Percentiles rank a stretch among this genome's conserved stretches.
Evolutionary conservation across 2,329 filamentous ascomycete genomes (phyloP).

Genomic region (Diplodia scrobiculata): DNA sequence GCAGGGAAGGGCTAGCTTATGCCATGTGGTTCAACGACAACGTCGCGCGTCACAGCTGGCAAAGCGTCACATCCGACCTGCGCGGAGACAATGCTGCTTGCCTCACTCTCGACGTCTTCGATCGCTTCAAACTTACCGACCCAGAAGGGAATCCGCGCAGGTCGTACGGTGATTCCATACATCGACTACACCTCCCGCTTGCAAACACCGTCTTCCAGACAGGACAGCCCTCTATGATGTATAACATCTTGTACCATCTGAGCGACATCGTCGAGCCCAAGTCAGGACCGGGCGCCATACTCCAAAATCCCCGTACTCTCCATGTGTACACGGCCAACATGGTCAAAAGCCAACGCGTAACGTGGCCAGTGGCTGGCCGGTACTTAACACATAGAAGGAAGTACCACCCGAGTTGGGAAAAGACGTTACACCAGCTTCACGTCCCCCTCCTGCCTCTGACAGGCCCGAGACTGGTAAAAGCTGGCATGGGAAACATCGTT

Average conservation of each 20-base stretch:
- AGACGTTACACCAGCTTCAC: constrained; percentile 29
- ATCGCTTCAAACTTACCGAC: not conserved
- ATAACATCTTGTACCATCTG: constrained; percentile 34
- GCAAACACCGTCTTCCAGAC: constrained; percentile 79
- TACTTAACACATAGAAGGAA: not conserved
- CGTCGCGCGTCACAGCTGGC: not conserved
- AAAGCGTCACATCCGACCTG: too few relatives aligned
- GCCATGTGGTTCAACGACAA: constrained; percentile 20
- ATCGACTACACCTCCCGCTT: constrained; percentile 53
- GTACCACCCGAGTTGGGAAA: not conserved
- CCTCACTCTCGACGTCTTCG: constrained; percentile 1
- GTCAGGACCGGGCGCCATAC: not conserved
- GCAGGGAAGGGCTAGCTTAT: constrained; percentile 43
- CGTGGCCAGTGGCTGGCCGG: not conserved
- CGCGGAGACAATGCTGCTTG: not conserved
- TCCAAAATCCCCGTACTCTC: not conserved
- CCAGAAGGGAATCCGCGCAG: not conserved
- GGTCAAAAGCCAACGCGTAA: not conserved
- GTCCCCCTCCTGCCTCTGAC: constrained; percentile 66
- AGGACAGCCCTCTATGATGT: constrained; percentile 50
- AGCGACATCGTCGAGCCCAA: not conserved
- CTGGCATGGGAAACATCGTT: constrained; percentile 77
- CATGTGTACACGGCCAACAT: not conserved
- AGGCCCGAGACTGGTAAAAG: constrained; percentile 61
- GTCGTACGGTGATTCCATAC: constrained; percentile 49